Evolutionary conservation across 2,329 filamentous ascomycete genomes (phyloP).

Genomic region (Stemphylium lycopersici): DNA sequence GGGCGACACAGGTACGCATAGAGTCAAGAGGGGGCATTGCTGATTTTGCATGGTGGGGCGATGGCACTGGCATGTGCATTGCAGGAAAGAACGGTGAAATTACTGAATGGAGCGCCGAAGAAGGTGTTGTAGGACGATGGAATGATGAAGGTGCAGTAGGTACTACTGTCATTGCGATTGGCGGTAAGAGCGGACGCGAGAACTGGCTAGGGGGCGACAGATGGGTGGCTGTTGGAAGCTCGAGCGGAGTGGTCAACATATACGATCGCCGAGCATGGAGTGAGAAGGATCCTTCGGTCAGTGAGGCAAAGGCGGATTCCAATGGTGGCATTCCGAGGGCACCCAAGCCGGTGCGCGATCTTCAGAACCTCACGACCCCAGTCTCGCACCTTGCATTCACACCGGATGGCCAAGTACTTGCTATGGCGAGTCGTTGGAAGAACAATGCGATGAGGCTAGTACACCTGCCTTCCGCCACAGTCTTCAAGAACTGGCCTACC

Average conservation of each 20-base stretch:
- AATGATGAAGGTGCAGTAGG: constrained; percentile 87
- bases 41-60: constrained; percentile 92
- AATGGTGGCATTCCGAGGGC: constrained; percentile 63
- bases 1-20: constrained; percentile 81
- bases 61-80: constrained; percentile 80
- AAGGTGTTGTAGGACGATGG: constrained; percentile 80
- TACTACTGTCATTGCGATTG: constrained; percentile 80
- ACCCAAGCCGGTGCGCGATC: constrained; percentile 73
- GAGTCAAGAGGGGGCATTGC: constrained; percentile 83
- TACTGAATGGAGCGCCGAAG: constrained; percentile 80
- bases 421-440: constrained; percentile 85
- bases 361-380: constrained; percentile 88
- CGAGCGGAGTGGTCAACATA: constrained; percentile 87
- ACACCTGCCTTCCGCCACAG: constrained; percentile 88
- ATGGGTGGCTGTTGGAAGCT: constrained; percentile 88
- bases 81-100: constrained; percentile 87
- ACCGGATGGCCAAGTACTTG: constrained; percentile 86
- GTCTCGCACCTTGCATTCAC: constrained; percentile 82
- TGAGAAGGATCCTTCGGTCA: constrained; percentile 32
- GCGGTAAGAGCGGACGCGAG: constrained; percentile 69
- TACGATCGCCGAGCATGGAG: constrained; percentile 79
- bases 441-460: constrained; percentile 85
- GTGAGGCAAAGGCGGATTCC: constrained; percentile 26
- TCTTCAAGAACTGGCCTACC: constrained; percentile 97
- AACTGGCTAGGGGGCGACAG: constrained; percentile 73